Evolutionary conservation across 2,329 filamentous ascomycete genomes (phyloP).

Genomic region (Aureobasidium uvarum): DNA sequence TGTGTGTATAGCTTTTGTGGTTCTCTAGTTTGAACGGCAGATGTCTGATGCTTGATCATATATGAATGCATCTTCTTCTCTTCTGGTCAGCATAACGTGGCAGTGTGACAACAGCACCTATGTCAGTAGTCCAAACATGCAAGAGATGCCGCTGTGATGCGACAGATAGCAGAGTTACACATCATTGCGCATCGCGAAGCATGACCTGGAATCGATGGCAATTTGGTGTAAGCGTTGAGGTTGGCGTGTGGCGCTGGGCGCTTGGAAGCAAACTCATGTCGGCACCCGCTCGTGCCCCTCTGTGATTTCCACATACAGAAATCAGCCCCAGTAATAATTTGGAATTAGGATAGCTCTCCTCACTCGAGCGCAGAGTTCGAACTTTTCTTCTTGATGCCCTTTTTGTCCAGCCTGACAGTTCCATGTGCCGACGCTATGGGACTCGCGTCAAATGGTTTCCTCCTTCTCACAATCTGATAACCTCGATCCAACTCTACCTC

Average conservation of each 20-base stretch:
- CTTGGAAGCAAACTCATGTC: neutral
- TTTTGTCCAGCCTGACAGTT: slow-evolving; percentile 13
- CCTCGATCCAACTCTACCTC: slow-evolving; percentile 85
- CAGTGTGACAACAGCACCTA: slow-evolving; percentile 9
- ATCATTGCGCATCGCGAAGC: neutral
- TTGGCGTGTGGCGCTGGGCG: neutral
- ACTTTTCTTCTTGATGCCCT: slow-evolving; percentile 8
- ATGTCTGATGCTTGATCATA: neutral
- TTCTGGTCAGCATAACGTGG: neutral
- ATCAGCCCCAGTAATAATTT: neutral
- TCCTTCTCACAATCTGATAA: slow-evolving; percentile 72
- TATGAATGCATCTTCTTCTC: neutral
- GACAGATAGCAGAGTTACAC: neutral
- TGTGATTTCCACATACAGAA: neutral
- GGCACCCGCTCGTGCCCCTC: neutral
- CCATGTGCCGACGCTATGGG: neutral
- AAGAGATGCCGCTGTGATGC: neutral
- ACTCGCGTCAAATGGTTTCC: slow-evolving; percentile 46
- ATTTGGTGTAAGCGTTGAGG: neutral
- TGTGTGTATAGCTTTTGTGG: neutral
- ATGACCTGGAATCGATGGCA: neutral
- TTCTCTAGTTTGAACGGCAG: neutral
- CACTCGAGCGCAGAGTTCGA: slow-evolving; percentile 19
- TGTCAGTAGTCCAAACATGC: no score
- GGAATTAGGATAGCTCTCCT: neutral